Base-by-base conservation (phyloP, 2,329 filamentous ascomycete genomes). In the Ophiosphaerella herpotricha region DNA sequence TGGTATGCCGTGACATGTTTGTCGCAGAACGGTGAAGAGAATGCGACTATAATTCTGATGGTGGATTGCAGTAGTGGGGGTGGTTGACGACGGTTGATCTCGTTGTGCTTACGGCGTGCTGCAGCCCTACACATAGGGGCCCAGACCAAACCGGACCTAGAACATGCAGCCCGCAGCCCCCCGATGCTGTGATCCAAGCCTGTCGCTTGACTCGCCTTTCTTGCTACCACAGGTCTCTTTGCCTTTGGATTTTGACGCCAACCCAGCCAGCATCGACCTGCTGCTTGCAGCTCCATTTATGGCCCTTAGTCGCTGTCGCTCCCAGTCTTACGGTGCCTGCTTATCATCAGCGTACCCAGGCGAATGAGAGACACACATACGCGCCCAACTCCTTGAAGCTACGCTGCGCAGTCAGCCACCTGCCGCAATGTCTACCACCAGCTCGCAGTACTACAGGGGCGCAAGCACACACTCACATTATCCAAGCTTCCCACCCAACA, bases 371-470 rank as follows among this genome's bases (percentile, higher is more conserved):
- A 62, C 46, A 38, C 18, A 21, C 52, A 52, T 49, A 40, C 43
- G 46, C 47, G 48, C 51, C 55, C 50, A 43, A 58, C 51, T 50
- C 48, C 35, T 53, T 52, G 50, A 60, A 57, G 61, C 61, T 54
- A 61, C 63, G 61, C 61, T 54, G 61, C 63, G 52, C 57, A 44
- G 58, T 57, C 63, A 64, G 58, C 60, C 57, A 50, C 60, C 52
- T 54, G 53, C 52, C 60, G 57, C 54, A 55, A 67, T 68, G 64
- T 60, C 64, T 64, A 58, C 65, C 39, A 55, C 65, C 60, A 66
- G 54, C 45, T 61, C 64, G 48, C 58, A 67, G 58, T 62, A 66
- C 54, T 64, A 67, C 66, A 56, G 63, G 55, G 61, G 57, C 60
- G 58, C 61, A 53, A 42, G 56, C 54, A 52, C 58, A 46, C 58